Base-by-base conservation (phyloP, 257 asterid genomes). In the Primulina eburnea region DNA sequence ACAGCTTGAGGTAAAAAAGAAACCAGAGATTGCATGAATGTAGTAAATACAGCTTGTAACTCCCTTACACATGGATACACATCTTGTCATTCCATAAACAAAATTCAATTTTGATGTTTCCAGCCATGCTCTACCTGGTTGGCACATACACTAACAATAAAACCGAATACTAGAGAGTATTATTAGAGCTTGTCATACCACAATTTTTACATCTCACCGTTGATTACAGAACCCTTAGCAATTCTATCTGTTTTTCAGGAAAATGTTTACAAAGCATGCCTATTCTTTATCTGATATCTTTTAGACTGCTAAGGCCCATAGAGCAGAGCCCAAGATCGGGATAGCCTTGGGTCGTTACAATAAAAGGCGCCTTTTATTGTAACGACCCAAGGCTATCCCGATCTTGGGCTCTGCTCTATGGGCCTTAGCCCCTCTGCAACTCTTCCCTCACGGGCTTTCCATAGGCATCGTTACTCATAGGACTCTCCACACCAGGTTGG, bases 1-100 rank as follows among this genome's bases (percentile, higher is more conserved):
- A 73, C 97, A 90, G 78, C 93, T 90, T 7, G 93, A 90, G 91
- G 96, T 89, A 80, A 75, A 68, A 26, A 8, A 17, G 35, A 3
- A 6, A 56, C 2, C 8, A 43, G 26, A 43, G n/a, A 7, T 4
- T 32, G 10, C 61, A 11, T 61, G 28, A 34, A 2, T 33, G 24
- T 12, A 21, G 40, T 16, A 52, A 7, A 24, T 18, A 32, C 50
- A 60, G 26, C 50, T 26, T 10, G 18, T 29, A 26, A 34, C 11
- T 7, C 9, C 34, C 38, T 11, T 56, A 6, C 14, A 20, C 72
- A 10, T 20, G 14, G 56, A 56, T 34, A 68, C 12, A 20, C 3
- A 56, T 20, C 57, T 50, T 16, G 38, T 68, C 24, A n/a, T n/a
- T 9, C 16, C 10, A 43, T 2, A 14, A 24, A 11, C 4, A n/a